These are phyloP conservation scores for Phytopythium montanum DNA, from an alignment of 352 stramenopile species.

Conservation along the genomic window DNA sequence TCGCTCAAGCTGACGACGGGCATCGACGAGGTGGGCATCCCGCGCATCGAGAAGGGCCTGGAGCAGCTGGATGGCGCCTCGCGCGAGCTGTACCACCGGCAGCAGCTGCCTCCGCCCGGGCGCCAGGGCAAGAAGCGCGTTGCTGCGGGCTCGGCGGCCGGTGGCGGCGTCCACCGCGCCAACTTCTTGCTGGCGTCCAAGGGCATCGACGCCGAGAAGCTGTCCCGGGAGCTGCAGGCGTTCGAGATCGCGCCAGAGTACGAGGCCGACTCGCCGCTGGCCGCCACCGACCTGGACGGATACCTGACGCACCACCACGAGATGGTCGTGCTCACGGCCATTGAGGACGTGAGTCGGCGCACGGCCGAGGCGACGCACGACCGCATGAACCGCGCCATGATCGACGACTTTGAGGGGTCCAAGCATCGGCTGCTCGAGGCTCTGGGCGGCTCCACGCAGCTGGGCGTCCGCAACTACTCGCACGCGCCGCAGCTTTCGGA, in stretches of 20 bases:
- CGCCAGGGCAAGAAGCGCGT: conserved; percentile 42
- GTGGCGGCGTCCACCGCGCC: conserved; percentile 48
- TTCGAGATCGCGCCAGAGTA: conserved; percentile 78
- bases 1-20: conserved; percentile 83
- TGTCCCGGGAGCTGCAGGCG: conserved; percentile 75
- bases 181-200: conserved; percentile 84
- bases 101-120: conserved; percentile 21
- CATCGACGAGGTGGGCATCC: conserved; percentile 70
- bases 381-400: conserved; percentile 83
- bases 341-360: conserved; percentile 82
- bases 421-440: conserved; percentile 77
- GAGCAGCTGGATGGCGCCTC: conserved; percentile 79
- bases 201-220: conserved; percentile 85
- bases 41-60: conserved; percentile 71
- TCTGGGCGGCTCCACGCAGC: conserved; percentile 57
- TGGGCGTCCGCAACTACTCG: conserved; percentile 74
- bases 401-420: conserved; percentile 78
- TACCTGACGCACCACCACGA: conserved; percentile 90
- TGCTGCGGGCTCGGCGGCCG: conserved; percentile 10
- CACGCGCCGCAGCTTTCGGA: conserved; percentile 43
- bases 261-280: conserved; percentile 77
- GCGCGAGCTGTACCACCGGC: conserved; percentile 39
- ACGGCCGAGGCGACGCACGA: conserved; percentile 80
- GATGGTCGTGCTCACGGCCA: conserved; percentile 89
- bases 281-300: conserved; percentile 81